Evolutionary conservation across 805 yeast genomes (phyloP).

Genomic region (Jamesozyma lodderae): DNA sequence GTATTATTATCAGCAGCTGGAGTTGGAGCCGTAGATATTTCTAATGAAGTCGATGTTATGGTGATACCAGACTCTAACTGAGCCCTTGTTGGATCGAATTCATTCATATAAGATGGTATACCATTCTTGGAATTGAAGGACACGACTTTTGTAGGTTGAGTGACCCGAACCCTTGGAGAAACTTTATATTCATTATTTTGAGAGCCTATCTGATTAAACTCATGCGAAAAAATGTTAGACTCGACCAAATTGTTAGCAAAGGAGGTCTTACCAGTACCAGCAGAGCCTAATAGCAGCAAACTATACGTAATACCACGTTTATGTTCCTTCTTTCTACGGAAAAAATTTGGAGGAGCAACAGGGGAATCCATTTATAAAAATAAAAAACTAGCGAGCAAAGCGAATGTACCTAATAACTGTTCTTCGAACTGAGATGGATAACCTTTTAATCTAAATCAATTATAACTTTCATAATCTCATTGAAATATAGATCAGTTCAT

Average conservation of each 20-base stretch:
- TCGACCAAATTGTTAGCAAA: constrained; percentile 62
- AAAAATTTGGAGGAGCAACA: constrained; percentile 17
- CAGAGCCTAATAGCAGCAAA: constrained; percentile 60
- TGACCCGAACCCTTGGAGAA: constrained; percentile 20
- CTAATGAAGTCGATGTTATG: constrained; percentile 39
- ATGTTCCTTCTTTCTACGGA: constrained; percentile 53
- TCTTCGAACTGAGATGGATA: too few species aligned
- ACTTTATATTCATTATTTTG: constrained; percentile 15
- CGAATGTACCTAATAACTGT: too few species aligned
- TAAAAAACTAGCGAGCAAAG: too few species aligned
- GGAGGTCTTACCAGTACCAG: constrained; percentile 73
- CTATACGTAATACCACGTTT: constrained; percentile 69
- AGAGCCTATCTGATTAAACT: constrained; percentile 35
- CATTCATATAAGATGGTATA: constrained; percentile 48
- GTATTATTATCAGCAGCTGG: constrained; percentile 2
- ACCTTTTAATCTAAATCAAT: too few species aligned
- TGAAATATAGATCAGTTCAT: too few species aligned
- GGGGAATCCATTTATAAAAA: too few species aligned
- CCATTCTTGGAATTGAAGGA: constrained; percentile 55
- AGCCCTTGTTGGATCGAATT: constrained; percentile 53
- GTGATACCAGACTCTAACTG: constrained; percentile 68
- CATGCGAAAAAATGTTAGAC: constrained; percentile 51
- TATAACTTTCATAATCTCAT: too few species aligned
- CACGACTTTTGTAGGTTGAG: constrained; percentile 32
- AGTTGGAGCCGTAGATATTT: constrained; percentile 19